Conservation (phyloP, 2,329 filamentous ascomycete species). For the Arthrobotrys musiformis region DNA sequence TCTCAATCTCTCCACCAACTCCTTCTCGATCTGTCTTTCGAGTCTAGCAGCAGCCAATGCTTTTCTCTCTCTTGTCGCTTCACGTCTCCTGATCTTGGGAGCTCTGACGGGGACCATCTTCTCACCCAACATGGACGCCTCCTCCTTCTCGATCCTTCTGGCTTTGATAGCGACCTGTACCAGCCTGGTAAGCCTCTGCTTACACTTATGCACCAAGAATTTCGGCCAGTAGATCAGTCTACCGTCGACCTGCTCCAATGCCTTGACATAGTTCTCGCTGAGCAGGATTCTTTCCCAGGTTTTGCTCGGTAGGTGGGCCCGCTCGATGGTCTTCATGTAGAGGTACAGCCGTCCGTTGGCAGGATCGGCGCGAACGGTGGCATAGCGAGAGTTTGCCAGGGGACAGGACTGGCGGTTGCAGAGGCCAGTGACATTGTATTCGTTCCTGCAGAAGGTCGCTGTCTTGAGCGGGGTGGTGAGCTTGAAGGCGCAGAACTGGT, state of each 20-base stretch:
- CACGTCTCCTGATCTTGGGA: conserved; percentile 83
- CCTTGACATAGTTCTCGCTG: conserved; percentile 88
- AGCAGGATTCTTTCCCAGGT: conserved; percentile 95
- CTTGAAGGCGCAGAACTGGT: conserved; percentile 95
- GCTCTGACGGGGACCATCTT: conserved; percentile 87
- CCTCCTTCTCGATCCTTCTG: conserved; percentile 84
- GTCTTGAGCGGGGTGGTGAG: conserved; percentile 64
- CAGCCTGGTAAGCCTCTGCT: conserved; percentile 90
- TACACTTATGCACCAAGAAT: conserved; percentile 92
- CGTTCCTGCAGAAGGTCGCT: conserved; percentile 95
- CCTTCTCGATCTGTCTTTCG: conserved; percentile 92
- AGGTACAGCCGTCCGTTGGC: conserved; percentile 83
- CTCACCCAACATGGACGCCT: conserved; percentile 84
- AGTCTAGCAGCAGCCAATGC: conserved; percentile 88
- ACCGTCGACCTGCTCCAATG: conserved; percentile 86
- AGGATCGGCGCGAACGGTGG: conserved; percentile 79
- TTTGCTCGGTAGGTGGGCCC: conserved; percentile 85
- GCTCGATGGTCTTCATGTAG: conserved; percentile 95
- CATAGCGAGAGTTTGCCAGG: conserved; percentile 90
- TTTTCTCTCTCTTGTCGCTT: conserved; percentile 79
- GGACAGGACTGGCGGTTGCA: conserved; percentile 90
- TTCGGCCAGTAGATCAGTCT: conserved; percentile 93
- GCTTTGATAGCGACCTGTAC: conserved; percentile 83
- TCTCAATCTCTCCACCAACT: conserved; percentile 88
- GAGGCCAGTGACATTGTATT: conserved; percentile 85